Evolutionary conservation across 2,329 filamentous ascomycete species (phyloP).

Genomic region (Colletotrichum endophyticum): DNA sequence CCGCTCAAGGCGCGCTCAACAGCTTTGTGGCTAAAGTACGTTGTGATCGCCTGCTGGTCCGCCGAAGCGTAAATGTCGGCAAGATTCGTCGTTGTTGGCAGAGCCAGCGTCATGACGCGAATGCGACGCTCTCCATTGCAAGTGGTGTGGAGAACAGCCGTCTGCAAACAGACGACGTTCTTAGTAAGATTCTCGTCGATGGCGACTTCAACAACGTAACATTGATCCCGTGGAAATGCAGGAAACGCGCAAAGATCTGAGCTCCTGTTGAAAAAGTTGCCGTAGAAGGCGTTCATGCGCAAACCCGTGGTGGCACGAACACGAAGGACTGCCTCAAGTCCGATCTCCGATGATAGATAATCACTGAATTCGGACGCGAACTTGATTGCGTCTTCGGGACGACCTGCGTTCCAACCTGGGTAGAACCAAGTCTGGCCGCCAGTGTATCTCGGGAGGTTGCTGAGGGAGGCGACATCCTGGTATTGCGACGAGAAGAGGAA

Average conservation of each 20-base stretch:
- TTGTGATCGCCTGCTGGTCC: constrained; percentile 90
- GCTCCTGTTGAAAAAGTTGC: constrained; percentile 99
- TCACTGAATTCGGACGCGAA: constrained; percentile 97
- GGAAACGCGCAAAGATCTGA: constrained; percentile 98
- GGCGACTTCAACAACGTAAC: constrained; percentile 96
- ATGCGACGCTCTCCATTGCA: constrained; percentile 97
- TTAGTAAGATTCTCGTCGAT: constrained; percentile 95
- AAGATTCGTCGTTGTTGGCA: constrained; percentile 90
- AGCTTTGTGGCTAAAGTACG: constrained; percentile 97
- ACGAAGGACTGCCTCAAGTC: constrained; percentile 91
- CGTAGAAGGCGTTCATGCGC: constrained; percentile 97
- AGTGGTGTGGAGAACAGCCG: constrained; percentile 94
- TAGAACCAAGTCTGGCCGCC: constrained; percentile 99
- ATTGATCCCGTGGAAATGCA: constrained; percentile 95
- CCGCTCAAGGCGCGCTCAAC: constrained; percentile 87
- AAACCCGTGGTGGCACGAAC: constrained; percentile 94
- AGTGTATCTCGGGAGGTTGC: constrained; percentile 93
- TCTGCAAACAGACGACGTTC: constrained; percentile 90
- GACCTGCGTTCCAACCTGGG: constrained; percentile 93
- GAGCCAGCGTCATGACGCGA: constrained; percentile 87
- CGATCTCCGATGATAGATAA: constrained; percentile 95
- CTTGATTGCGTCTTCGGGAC: constrained; percentile 95
- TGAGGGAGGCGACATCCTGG: constrained; percentile 95
- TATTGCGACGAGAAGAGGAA: constrained; percentile 96
- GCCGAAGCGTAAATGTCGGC: constrained; percentile 94